These are phyloP conservation scores for Trichomonascaceae sp. DNA, from an alignment of 1,139 yeast genomes.

Conservation along the genomic window DNA sequence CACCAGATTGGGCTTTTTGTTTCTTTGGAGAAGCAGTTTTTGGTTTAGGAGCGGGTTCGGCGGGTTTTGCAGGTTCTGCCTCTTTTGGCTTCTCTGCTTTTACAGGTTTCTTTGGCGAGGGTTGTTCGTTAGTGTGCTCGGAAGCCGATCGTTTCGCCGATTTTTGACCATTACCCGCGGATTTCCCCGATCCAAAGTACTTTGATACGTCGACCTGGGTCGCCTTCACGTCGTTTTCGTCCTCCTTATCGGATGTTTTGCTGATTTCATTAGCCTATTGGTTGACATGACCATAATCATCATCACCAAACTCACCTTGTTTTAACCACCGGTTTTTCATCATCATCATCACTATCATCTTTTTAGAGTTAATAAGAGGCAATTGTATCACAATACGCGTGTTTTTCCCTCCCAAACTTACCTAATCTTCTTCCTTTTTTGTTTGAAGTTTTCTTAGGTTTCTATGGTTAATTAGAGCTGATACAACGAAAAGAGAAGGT, in stretches of 20 bases:
- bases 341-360: not conserved
- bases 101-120: not conserved
- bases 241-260: not conserved
- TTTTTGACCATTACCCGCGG: not conserved
- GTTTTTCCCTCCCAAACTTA: not conserved
- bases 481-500: not conserved
- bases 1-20: conserved; percentile 9
- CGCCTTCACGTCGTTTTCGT: not conserved
- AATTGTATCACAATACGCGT: not conserved
- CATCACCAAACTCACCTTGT: not conserved
- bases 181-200: not conserved
- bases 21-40: conserved; percentile 9
- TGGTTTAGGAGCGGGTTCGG: conserved; percentile 4
- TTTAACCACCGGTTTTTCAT: not conserved
- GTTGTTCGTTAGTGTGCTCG: not conserved
- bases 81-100: not conserved
- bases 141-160: not conserved
- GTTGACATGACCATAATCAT: not conserved
- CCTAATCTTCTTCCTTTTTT: not conserved
- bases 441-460: not conserved
- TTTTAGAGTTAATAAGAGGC: not conserved
- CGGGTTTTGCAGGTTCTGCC: not conserved
- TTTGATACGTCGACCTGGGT: not conserved
- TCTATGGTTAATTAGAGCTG: not conserved
- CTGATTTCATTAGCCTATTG: not conserved